Base-by-base conservation (phyloP, 2,329 filamentous ascomycete species). In the Aureobasidium namibiae region DNA sequence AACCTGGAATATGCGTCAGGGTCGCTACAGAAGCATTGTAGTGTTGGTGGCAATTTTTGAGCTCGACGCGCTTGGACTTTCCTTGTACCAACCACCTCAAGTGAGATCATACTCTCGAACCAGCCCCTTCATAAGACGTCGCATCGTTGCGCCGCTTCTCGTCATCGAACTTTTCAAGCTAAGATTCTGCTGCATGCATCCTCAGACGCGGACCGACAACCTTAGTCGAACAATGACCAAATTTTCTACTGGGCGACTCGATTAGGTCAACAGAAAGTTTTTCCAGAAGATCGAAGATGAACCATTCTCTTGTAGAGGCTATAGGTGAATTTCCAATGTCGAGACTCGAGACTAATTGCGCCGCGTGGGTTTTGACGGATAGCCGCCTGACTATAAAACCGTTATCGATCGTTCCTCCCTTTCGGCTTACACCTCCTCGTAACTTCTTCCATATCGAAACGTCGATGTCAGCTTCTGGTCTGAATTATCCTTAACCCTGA, bases 401-500 rank as follows among this genome's bases (percentile, higher is more conserved):
- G 52, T 56, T 56, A 38, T 13, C 29, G 39, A 39, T 45, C 31
- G 38, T 26, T n/a, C n/a, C 16, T 31, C 29, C 14, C 18, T 56
- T 56, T 36, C 21, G 52, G 38, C 18, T 3, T 56, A 41, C 26
- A 7, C 26, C 42, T 56, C 29, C 38, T 44, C 29, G 39, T 36
- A 56, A 45, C 39, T 56, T 56, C 52, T 56, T 56, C 52, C 14
- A 56, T 56, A 45, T 56, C 29, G 52, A 56, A 56, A 56, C 52
- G 52, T 56, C 39, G 52, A 56, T 31, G 38, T 33, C 26, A 3
- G 24, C 39, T 26, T 14, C 11, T 9, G 18, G 8, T n/a, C n/a
- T n/a, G n/a, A n/a, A n/a, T n/a, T n/a, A n/a, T n/a, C 2, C 26
- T 24, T 29, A n/a, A 44, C 24, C n/a, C 6, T 7, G 11, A 33